These are phyloP conservation scores for Penstemon newberryi DNA, from an alignment of 257 asterid species.

Conservation along the genomic window DNA sequence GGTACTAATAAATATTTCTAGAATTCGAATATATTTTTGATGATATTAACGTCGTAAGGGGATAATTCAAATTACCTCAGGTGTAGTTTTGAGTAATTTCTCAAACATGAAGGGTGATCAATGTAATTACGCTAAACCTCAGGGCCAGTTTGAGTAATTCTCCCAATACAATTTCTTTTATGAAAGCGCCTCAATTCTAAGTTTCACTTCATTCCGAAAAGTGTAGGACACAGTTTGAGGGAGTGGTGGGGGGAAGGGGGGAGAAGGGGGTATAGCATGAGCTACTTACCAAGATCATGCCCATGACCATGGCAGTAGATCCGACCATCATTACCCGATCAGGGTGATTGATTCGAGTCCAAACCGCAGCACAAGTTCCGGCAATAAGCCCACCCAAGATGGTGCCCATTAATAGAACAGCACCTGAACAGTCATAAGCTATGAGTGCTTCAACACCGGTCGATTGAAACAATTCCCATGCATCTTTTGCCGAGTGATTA, in stretches of 20 bases:
- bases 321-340: constrained; percentile 86
- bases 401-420: constrained; percentile 89
- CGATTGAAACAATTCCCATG: constrained; percentile 97
- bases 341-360: constrained; percentile 77
- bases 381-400: constrained; percentile 81
- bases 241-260: neutral
- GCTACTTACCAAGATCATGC: constrained; percentile 85
- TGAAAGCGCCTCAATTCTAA: too few relatives aligned
- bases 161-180: too few relatives aligned
- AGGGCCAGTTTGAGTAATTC: too few relatives aligned
- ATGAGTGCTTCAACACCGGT: constrained; percentile 95
- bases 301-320: constrained; percentile 90
- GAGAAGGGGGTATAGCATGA: neutral
- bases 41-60: too few relatives aligned
- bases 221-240: neutral
- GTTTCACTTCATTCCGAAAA: neutral
- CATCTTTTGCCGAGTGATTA: constrained; percentile 94
- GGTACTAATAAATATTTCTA: too few relatives aligned
- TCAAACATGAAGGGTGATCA: too few relatives aligned
- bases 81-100: too few relatives aligned
- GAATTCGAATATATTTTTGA: too few relatives aligned
- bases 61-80: too few relatives aligned
- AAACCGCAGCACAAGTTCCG: constrained; percentile 80
- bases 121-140: too few relatives aligned
- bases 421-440: constrained; percentile 96